phyloP scores from a whole-genome alignment of 139 green algal genomes.

The Parachlorella kessleri region DNA sequence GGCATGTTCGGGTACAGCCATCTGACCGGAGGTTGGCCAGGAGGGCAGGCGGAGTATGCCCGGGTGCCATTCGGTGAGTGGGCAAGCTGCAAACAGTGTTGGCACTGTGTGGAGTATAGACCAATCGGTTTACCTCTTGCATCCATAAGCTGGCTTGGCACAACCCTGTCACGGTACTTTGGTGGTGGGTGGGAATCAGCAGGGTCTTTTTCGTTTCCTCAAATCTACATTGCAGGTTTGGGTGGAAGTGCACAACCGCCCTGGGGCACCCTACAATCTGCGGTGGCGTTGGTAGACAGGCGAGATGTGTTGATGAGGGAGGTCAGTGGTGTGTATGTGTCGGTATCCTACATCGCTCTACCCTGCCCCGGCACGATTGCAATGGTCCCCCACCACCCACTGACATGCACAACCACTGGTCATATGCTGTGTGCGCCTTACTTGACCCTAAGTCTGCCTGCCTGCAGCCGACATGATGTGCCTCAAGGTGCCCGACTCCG shows the following conservation, averaged over 20 bases:
- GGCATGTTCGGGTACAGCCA: background rate
- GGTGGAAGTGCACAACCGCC: no score
- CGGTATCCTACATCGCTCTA: background rate
- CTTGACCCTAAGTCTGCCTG: background rate
- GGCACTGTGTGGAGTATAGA: no score
- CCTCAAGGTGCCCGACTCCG: slow-evolving; percentile 57
- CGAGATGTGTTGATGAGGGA: no score
- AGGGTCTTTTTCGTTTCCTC: no score
- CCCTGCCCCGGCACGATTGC: background rate
- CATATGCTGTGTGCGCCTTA: background rate
- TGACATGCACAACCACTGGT: background rate
- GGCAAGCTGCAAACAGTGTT: no score
- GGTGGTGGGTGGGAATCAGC: no score
- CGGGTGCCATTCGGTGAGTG: slow-evolving; percentile 65
- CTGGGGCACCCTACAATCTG: no score
- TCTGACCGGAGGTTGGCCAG: slow-evolving; percentile 49
- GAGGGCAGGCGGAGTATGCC: slow-evolving; percentile 76
- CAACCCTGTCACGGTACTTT: no score
- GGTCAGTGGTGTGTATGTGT: background rate
- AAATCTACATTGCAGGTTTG: no score
- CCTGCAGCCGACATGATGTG: slow-evolving; percentile 64
- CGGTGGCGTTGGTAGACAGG: no score
- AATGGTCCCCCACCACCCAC: background rate
- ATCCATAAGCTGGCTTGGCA: no score
- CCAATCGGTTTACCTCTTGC: no score